Conservation (phyloP, 805 yeast species). For the Candida nanaspora region DNA sequence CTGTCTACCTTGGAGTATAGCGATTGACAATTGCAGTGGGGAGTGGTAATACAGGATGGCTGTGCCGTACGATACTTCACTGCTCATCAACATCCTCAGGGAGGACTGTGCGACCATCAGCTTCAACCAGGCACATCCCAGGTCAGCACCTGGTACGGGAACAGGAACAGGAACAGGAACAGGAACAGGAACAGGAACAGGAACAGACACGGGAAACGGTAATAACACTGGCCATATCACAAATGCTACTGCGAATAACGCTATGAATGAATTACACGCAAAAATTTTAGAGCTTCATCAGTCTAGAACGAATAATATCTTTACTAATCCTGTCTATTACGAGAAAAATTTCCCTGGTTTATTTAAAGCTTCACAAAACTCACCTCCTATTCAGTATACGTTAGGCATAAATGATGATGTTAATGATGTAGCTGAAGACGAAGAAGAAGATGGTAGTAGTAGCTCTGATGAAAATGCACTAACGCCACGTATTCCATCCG, state of each 20-base stretch:
- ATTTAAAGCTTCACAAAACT: not conserved
- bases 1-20: no score
- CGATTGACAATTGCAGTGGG: no score
- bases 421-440: not conserved
- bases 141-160: not conserved
- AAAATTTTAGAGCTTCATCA: not conserved
- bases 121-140: not conserved
- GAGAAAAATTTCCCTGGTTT: constrained; percentile 1
- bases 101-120: constrained; percentile 4
- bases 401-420: constrained; percentile 4
- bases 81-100: constrained; percentile 17
- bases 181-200: not conserved
- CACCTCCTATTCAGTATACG: constrained; percentile 24
- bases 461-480: not conserved
- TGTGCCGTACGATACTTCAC: constrained; percentile 27
- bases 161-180: not conserved
- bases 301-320: not conserved
- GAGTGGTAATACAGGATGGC: constrained; percentile 23
- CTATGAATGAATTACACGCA: not conserved
- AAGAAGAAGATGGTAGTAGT: not conserved
- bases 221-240: no score
- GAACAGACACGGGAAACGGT: not conserved
- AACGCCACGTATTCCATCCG: no score
- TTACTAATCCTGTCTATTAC: not conserved
- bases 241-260: no score